A percentile compares a stretch with the other conserved stretches of the same genome.
Evolutionary conservation across 2,329 filamentous ascomycete genomes (phyloP).

Genomic region (Neobulgaria alba): DNA sequence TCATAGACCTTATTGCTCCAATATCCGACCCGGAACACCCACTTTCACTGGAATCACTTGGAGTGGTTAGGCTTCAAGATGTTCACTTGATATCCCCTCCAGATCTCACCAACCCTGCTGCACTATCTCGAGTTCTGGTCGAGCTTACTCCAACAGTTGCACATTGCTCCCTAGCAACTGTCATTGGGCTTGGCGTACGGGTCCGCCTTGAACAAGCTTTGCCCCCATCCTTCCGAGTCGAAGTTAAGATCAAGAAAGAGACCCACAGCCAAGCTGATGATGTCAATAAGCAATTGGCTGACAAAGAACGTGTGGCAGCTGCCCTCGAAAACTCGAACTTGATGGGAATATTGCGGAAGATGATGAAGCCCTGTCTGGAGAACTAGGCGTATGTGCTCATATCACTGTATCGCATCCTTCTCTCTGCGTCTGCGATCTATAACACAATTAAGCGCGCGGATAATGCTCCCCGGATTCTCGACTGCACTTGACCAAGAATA

Average conservation of each 20-base stretch:
- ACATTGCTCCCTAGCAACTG: conserved; percentile 91
- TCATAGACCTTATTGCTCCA: conserved; percentile 77
- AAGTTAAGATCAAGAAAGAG: conserved; percentile 90
- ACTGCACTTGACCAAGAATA: too few species aligned
- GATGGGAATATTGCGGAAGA: conserved; percentile 81
- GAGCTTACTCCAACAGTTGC: conserved; percentile 94
- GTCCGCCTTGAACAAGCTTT: conserved; percentile 85
- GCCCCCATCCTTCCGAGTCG: conserved; percentile 83
- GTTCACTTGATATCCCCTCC: conserved; percentile 69
- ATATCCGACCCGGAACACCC: conserved; percentile 97
- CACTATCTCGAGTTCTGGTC: conserved; percentile 66
- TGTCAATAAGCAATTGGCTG: conserved; percentile 91
- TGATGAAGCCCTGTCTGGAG: conserved; percentile 72
- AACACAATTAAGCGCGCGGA: too few species aligned
- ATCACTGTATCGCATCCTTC: too few species aligned
- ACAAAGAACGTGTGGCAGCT: conserved; percentile 94
- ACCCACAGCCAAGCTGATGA: conserved; percentile 93
- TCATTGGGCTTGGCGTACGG: conserved; percentile 88
- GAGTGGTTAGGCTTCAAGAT: conserved; percentile 92
- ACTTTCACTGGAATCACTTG: conserved; percentile 82
- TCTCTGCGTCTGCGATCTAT: too few species aligned
- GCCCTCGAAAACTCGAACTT: conserved; percentile 90
- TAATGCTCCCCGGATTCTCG: too few species aligned
- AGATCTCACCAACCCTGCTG: conserved; percentile 42
- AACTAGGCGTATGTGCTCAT: too few species aligned